These are phyloP conservation scores for Acanthochlamys bracteata DNA, from an alignment of 106 monocot genomes.

Conservation along the genomic window DNA sequence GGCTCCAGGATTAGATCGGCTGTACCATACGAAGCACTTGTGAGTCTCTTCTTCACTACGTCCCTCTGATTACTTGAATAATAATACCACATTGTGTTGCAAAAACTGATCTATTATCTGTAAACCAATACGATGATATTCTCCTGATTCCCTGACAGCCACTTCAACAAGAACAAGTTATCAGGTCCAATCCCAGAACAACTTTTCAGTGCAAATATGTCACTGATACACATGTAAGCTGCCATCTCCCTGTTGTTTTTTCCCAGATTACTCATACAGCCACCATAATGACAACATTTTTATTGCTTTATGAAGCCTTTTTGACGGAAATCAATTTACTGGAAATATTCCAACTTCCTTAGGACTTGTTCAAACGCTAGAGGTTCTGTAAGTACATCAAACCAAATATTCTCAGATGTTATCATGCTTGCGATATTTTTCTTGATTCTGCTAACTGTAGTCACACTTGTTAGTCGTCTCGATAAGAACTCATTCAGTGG, in stretches of 20 bases:
- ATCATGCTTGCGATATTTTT: not conserved
- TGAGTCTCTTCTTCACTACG: constrained; percentile 19
- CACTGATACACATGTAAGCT: constrained; percentile 75
- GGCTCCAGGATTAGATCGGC: constrained; percentile 54
- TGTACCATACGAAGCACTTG: constrained; percentile 67
- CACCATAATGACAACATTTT: not conserved
- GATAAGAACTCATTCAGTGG: constrained; percentile 45
- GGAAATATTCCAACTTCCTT: constrained; percentile 32
- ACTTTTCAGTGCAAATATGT: constrained; percentile 62
- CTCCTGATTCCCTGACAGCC: constrained; percentile 25
- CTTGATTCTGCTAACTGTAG: not conserved
- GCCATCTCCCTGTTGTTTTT: not conserved
- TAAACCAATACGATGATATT: not conserved
- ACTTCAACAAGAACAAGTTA: constrained; percentile 76
- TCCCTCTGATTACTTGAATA: no score
- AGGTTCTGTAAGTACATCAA: constrained; percentile 36
- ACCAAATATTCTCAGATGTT: not conserved
- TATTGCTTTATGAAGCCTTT: constrained; percentile 16
- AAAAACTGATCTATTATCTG: not conserved
- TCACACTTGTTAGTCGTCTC: constrained; percentile 27
- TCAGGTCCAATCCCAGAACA: constrained; percentile 53
- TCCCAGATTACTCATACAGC: not conserved
- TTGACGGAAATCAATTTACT: constrained; percentile 34
- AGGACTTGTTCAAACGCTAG: constrained; percentile 22
- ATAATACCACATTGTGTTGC: not conserved